Percentiles rank a stretch among this genome's conserved stretches.
Conservation (phyloP, 768 basidiomycete species). For the Pluteus cervinus region DNA sequence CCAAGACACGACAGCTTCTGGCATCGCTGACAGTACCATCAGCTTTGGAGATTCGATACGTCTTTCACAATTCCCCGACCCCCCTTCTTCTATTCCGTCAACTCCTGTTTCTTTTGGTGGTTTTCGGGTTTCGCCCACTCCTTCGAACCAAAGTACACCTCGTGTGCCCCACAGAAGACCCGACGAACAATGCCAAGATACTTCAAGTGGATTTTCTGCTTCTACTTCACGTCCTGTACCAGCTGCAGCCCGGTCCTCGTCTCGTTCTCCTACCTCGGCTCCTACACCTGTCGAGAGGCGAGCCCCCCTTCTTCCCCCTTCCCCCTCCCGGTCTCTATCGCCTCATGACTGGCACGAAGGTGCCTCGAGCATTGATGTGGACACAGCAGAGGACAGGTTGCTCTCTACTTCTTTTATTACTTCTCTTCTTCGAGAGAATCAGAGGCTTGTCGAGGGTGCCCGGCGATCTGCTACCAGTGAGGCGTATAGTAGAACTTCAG, state of each 20-base stretch:
- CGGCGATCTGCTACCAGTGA: constrained; percentile 30
- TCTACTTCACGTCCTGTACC: background rate
- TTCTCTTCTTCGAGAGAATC: constrained; percentile 42
- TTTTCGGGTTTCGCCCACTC: constrained; percentile 32
- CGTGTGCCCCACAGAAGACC: too few relatives aligned
- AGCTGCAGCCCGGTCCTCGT: background rate
- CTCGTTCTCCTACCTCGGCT: constrained; percentile 3
- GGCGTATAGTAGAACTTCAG: constrained; percentile 44
- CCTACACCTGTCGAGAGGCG: constrained; percentile 6
- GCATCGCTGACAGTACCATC: constrained; percentile 50
- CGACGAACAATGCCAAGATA: too few relatives aligned
- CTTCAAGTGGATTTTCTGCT: background rate
- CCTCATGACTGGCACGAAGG: constrained; percentile 59
- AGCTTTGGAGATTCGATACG: constrained; percentile 35
- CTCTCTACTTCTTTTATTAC: constrained; percentile 62
- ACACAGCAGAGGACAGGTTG: constrained; percentile 50
- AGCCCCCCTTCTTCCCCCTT: constrained; percentile 5
- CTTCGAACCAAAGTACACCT: constrained; percentile 17
- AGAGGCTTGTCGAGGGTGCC: constrained; percentile 19
- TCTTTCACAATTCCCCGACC: constrained; percentile 48
- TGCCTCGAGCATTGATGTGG: constrained; percentile 48
- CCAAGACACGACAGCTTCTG: constrained; percentile 48
- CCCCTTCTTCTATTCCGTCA: constrained; percentile 44
- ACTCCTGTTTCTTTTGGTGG: too few relatives aligned
- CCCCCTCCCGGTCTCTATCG: constrained; percentile 21